Base-by-base conservation (phyloP, 108 stramenopile species). In the Cylindrotheca fusiformis region DNA sequence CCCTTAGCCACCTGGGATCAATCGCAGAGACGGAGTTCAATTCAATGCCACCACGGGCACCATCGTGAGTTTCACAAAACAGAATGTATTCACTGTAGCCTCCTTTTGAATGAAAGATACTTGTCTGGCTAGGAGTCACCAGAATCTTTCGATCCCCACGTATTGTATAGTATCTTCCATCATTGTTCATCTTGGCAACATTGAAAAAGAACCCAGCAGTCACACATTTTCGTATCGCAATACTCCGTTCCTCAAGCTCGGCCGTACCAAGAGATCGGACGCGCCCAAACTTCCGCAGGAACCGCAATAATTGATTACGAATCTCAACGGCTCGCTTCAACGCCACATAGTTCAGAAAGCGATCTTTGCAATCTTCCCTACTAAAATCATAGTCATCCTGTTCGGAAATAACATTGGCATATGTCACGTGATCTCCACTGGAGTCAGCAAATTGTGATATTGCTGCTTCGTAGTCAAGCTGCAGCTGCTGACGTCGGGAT, bases 131-230 rank as follows among this genome's bases (percentile, higher is more conserved):
- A 0, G 86, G 72, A 1, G 77, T 74, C 6, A 94, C 87, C 19
- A 97, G 63, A 29, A 77, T 79, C 22, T 64, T 75, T 5, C 32
- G 45, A 24, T 76, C 57, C 19, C 91, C 93, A 19, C 94, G 75
- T 2, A 98, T 59, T 24, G 96, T 96, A 56, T 93, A 93, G 72
- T 98, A 98, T 33, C 84, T 72, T 3, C 98, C 98, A 74, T 96
- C 98, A 25, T 79, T 86, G n/a, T 68, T 68, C 22, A 98, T 77
- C 65, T 88, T 95, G 26, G 98, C 98, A 30, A 83, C 86, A 70
- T 98, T 93, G 70, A 92, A 91, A 71, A 97, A 96, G 55, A 93
- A 96, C 22, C 97, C 97, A 19, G 93, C 78, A 23, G 94, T 86
- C 12, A 98, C 77, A 68, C 94, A 95, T 61, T 90, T 83, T 23